Evolutionary conservation across 2,329 filamentous ascomycete genomes (phyloP), one percentile per base, ranked within the genome.

Genomic region (Diplodia mutila): DNA sequence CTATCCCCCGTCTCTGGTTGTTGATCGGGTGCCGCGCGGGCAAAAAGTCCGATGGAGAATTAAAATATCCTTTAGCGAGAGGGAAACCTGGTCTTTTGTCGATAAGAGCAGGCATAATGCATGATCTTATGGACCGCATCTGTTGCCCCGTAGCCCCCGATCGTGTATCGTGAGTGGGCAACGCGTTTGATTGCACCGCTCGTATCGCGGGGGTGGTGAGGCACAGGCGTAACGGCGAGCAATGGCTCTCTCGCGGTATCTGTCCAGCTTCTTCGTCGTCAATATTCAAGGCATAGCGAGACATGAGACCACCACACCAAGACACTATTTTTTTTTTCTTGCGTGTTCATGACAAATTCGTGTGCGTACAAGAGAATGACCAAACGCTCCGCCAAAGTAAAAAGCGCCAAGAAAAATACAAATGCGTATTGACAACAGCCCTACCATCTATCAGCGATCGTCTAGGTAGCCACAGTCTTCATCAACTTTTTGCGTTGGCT

Each of bases 401-500:
- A 63, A 37, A 32, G 18, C 16, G 25, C 34, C 12, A 59, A 59
- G 42, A 34, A 34, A 23, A 53, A 27, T 34, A 51, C 25, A 65
- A 27, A 25, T 54, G 34, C 61, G 34, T 55, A 55, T 32, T 34
- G n/a, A 65, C 49, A 65, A 42, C 49, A 29, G 42, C 3, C 37
- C n/a, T 8, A 16, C 29, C 42, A 37, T 63, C 59, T 63, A 54
- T 59, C 25, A 39, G 49, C 8, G 2, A 21, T 53, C 34, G 12
- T 63, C 52, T 21, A 59, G 29, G 16, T 52, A 39, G 34, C 16
- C 37, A 12, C 8, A 34, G 9, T 32, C 23, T 23, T 29, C n/a
- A 46, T 11, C 23, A 53, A 23, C 8, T 55, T 37, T 34, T 42
- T 2, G 4, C 23, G 42, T 51, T 48, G n/a, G 42, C 14, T 49